phyloP scores from a whole-genome alignment of 331 rosid genomes.

The Stylosanthes scabra region DNA sequence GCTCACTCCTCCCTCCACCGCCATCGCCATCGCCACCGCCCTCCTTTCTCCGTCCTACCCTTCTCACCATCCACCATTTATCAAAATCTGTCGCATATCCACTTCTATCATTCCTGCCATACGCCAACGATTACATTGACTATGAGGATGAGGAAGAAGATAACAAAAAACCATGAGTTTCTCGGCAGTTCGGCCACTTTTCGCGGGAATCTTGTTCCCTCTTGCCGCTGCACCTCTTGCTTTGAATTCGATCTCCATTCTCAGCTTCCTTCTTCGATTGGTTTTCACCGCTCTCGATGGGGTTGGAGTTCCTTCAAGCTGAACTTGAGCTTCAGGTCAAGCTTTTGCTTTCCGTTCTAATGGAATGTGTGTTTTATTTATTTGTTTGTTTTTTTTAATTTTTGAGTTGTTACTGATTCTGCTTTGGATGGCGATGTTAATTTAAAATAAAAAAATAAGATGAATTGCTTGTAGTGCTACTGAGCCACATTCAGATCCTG shows the following conservation, averaged over 20 bases:
- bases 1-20: no score
- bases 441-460: conserved; percentile 40
- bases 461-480: conserved; percentile 64
- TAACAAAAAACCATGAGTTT: conserved; percentile 56
- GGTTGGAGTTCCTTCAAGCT: conserved; percentile 45
- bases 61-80: no score
- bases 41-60: no score
- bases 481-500: conserved; percentile 65
- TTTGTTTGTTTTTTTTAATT: background rate
- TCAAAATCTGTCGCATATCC: no score
- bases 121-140: no score
- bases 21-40: no score
- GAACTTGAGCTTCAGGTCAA: conserved; percentile 53
- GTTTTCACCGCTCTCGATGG: conserved; percentile 41
- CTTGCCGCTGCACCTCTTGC: conserved; percentile 71
- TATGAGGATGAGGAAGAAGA: no score
- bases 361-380: conserved; percentile 1
- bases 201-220: conserved; percentile 58
- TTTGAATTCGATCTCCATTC: conserved; percentile 57
- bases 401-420: conserved; percentile 17
- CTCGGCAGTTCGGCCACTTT: conserved; percentile 44
- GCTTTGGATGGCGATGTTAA: conserved; percentile 19
- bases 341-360: background rate
- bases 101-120: no score
- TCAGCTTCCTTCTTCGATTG: conserved; percentile 46